phyloP scores from a whole-genome alignment of 148 eudicot species.

The Rhododendron molle region DNA sequence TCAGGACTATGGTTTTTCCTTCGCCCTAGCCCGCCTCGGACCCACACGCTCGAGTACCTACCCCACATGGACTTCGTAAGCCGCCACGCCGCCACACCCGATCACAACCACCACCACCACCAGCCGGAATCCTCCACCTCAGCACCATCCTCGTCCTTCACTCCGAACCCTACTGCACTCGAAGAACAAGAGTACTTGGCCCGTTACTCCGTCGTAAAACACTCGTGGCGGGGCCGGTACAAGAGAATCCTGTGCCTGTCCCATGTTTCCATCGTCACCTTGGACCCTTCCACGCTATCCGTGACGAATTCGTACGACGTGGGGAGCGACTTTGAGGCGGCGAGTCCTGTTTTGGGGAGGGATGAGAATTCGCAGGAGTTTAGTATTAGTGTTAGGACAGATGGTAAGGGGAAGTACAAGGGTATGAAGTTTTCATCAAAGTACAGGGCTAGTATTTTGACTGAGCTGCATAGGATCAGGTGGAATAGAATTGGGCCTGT shows the following conservation, averaged over 20 bases:
- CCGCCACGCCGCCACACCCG: constrained; percentile 44
- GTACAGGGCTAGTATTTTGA: constrained; percentile 84
- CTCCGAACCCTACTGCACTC: constrained; percentile 24
- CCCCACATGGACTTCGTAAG: constrained; percentile 82
- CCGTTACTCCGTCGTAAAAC: constrained; percentile 72
- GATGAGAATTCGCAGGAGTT: constrained; percentile 86
- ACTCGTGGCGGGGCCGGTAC: constrained; percentile 97
- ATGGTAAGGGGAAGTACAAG: constrained; percentile 85
- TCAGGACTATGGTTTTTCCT: constrained; percentile 59
- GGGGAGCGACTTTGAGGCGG: constrained; percentile 64
- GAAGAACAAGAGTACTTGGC: constrained; percentile 95
- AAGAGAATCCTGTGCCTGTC: constrained; percentile 88
- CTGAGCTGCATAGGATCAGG: constrained; percentile 75
- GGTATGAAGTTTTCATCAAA: constrained; percentile 70
- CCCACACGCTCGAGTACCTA: constrained; percentile 76
- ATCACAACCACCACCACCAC: constrained; percentile 14
- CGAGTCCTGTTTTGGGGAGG: constrained; percentile 67
- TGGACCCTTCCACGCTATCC: constrained; percentile 69
- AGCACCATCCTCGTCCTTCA: constrained; percentile 13
- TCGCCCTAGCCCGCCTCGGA: constrained; percentile 65
- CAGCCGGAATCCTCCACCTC: constrained; percentile 12
- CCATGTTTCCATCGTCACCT: constrained; percentile 43
- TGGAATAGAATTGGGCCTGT: constrained; percentile 57
- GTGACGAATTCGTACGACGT: constrained; percentile 90
- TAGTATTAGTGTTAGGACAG: constrained; percentile 78